These are phyloP conservation scores for Rosa chinensis DNA, from an alignment of 306 rosid genomes.

Conservation along the genomic window DNA sequence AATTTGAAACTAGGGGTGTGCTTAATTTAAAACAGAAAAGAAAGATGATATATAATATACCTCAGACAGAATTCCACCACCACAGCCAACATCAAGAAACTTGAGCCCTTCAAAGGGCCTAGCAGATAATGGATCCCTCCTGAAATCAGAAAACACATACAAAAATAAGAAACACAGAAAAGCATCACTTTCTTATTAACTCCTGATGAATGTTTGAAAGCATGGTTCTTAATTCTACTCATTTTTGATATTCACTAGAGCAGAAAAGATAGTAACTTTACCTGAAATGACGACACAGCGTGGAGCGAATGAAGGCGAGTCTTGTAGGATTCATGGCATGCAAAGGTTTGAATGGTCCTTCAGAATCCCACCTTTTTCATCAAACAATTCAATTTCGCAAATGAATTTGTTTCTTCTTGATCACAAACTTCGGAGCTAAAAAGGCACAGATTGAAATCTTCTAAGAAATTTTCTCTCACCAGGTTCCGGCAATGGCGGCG, in stretches of 20 bases:
- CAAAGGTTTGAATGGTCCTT: slow-evolving; percentile 87
- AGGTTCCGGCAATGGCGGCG: slow-evolving; percentile 68
- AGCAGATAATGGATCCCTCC: slow-evolving; percentile 69
- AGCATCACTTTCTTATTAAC: not conserved
- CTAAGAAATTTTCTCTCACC: slow-evolving; percentile 35
- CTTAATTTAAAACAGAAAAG: not conserved
- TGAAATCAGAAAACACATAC: slow-evolving; percentile 32
- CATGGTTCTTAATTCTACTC: too few species aligned
- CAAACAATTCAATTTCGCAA: not conserved
- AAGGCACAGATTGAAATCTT: not conserved
- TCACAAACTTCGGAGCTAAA: not conserved
- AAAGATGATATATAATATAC: slow-evolving; percentile 31
- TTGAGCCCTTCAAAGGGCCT: slow-evolving; percentile 83
- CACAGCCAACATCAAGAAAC: slow-evolving; percentile 89
- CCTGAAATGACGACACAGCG: slow-evolving; percentile 77
- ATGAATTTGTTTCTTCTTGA: not conserved
- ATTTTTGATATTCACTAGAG: not conserved
- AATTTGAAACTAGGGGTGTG: not conserved
- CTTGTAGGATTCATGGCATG: slow-evolving; percentile 86
- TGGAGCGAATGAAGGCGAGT: slow-evolving; percentile 75
- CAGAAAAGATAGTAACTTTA: slow-evolving; percentile 17
- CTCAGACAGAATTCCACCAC: slow-evolving; percentile 96
- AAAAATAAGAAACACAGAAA: not conserved
- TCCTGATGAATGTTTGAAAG: too few species aligned
- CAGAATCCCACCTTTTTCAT: slow-evolving; percentile 82